A percentile compares a stretch with the other conserved stretches of the same genome.
These are phyloP conservation scores for Linnemannia elongata DNA, from an alignment of 192 early-diverging fungal genomes.

Conservation along the genomic window DNA sequence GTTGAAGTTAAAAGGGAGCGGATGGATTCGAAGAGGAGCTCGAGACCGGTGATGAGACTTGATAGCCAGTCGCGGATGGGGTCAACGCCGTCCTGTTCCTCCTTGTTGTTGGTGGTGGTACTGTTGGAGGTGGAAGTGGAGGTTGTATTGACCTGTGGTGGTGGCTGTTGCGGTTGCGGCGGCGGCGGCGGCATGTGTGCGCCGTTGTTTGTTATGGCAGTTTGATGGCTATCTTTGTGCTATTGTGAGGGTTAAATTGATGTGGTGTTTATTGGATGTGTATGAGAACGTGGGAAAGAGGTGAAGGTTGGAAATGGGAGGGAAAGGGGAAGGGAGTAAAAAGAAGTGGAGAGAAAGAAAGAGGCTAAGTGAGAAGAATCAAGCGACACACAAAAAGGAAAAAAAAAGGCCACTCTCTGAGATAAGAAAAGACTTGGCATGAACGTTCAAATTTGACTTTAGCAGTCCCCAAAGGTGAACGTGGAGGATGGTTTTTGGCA, in stretches of 20 bases:
- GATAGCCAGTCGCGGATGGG: constrained; percentile 28
- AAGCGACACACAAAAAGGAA: background rate
- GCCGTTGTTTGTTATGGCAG: background rate
- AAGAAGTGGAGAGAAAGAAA: background rate
- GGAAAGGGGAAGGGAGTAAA: background rate
- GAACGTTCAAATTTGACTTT: background rate
- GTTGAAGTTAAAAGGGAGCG: background rate
- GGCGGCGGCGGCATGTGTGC: background rate
- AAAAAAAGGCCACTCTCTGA: too few species aligned
- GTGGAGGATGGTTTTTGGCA: too few species aligned
- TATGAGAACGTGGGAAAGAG: background rate
- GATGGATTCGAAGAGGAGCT: constrained; percentile 29
- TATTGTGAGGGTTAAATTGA: background rate
- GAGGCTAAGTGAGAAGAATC: background rate
- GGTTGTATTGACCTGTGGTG: background rate
- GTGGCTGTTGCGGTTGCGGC: background rate
- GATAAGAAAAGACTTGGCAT: background rate
- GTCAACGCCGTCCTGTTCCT: background rate
- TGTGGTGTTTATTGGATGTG: background rate
- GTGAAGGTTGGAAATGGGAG: background rate
- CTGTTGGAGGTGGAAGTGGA: background rate
- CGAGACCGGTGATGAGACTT: constrained; percentile 24
- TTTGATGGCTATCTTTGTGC: too few species aligned
- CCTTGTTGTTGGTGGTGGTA: background rate
- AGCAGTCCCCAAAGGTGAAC: background rate